Conservation (phyloP, 169 alveolate species). For the Perkinsus marinus region DNA sequence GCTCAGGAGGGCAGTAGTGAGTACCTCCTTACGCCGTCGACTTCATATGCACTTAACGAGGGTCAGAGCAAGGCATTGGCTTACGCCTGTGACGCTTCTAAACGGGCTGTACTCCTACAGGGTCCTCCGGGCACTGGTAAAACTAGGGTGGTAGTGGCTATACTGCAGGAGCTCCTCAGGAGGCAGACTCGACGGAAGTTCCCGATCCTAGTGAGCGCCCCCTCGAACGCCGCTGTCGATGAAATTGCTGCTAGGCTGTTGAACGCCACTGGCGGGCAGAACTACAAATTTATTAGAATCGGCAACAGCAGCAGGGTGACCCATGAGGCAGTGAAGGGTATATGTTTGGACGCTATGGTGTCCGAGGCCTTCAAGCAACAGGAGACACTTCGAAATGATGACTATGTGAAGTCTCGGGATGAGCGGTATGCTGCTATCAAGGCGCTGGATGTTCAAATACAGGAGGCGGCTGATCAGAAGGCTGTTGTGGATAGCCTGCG, state of each 20-base stretch:
- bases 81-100: background rate
- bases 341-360: background rate
- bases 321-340: background rate
- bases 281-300: background rate
- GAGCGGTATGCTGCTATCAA: background rate
- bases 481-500: background rate
- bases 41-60: background rate
- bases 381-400: background rate
- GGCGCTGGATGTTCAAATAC: background rate
- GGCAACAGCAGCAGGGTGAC: background rate
- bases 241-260: conserved; percentile 41
- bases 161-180: background rate
- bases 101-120: conserved; percentile 1
- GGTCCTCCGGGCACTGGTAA: conserved; percentile 38
- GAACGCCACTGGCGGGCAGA: background rate
- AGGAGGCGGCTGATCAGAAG: background rate
- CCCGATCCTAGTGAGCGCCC: conserved; percentile 52
- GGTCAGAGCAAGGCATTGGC: background rate
- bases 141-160: conserved; percentile 6
- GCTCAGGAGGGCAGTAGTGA: background rate
- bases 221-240: conserved; percentile 64
- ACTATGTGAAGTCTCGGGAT: background rate
- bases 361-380: background rate
- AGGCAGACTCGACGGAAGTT: background rate
- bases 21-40: background rate